Conservation (phyloP, 1,284 basidiomycete genomes). For the Tremellales sp. region DNA sequence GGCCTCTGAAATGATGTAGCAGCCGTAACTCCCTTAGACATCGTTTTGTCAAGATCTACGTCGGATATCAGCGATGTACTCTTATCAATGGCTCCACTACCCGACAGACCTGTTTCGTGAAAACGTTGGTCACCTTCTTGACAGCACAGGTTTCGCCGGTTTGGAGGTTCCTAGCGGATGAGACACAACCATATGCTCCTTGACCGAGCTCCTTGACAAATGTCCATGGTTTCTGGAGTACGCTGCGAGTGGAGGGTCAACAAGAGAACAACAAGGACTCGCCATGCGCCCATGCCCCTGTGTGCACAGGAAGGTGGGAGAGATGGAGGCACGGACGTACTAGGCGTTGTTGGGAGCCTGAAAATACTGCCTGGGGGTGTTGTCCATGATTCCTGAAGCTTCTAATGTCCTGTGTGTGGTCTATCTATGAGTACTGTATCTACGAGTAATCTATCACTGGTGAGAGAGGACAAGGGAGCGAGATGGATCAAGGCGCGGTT, state of each 20-base stretch:
- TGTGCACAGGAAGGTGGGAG: not conserved
- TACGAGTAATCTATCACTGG: too few relatives aligned
- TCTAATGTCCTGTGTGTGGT: too few relatives aligned
- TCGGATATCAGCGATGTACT: conserved; percentile 12
- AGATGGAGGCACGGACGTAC: conserved; percentile 23
- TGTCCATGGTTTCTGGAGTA: conserved; percentile 86
- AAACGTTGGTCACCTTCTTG: conserved; percentile 82
- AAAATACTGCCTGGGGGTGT: conserved; percentile 45
- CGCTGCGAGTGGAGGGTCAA: conserved; percentile 32
- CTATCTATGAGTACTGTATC: too few relatives aligned
- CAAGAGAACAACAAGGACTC: not conserved
- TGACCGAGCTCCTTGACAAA: conserved; percentile 94
- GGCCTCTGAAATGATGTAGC: conserved; percentile 90
- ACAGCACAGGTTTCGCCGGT: conserved; percentile 81
- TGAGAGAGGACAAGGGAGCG: too few relatives aligned
- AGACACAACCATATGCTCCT: conserved; percentile 89
- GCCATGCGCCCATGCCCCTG: not conserved
- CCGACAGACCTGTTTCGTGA: conserved; percentile 64
- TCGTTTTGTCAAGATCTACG: conserved; percentile 87
- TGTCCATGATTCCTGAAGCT: conserved; percentile 49
- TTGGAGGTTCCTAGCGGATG: conserved; percentile 75
- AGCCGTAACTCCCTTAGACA: conserved; percentile 91
- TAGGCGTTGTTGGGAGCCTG: conserved; percentile 48
- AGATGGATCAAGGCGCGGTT: too few relatives aligned
- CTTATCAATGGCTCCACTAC: conserved; percentile 4